A percentile compares a stretch with the other conserved stretches of the same genome.
Conservation (phyloP, 768 basidiomycete species). For the Lentinula guzmanii region DNA sequence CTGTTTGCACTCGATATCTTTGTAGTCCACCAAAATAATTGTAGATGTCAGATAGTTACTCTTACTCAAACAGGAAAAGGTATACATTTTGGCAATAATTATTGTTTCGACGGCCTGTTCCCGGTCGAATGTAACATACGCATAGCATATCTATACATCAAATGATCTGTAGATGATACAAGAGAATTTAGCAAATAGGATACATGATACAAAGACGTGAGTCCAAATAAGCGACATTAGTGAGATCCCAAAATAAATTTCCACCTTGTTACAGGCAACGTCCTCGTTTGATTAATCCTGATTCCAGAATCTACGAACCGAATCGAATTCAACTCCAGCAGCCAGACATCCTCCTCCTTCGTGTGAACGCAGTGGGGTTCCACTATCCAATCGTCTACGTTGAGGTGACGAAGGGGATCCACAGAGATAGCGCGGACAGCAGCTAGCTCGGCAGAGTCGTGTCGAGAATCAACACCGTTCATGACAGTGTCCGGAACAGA, state of each 20-base stretch:
- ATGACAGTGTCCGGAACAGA: not conserved
- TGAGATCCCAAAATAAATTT: not conserved
- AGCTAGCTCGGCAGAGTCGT: not conserved
- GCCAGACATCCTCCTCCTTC: not conserved
- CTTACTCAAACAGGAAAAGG: too few relatives aligned
- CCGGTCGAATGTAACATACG: too few relatives aligned
- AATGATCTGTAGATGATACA: too few relatives aligned
- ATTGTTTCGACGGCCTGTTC: too few relatives aligned
- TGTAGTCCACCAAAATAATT: too few relatives aligned
- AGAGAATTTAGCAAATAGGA: too few relatives aligned
- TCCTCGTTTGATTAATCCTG: not conserved
- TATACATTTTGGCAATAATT: too few relatives aligned
- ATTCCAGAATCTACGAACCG: not conserved
- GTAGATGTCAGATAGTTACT: too few relatives aligned
- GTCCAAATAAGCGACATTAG: not conserved
- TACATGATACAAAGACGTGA: not conserved
- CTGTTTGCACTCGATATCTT: too few relatives aligned
- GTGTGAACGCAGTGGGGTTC: not conserved
- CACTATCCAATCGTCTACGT: not conserved
- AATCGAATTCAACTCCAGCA: not conserved
- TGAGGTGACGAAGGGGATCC: not conserved
- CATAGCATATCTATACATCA: too few relatives aligned
- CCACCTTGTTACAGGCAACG: not conserved
- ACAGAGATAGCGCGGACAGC: not conserved
- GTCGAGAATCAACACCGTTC: not conserved